Evolutionary conservation across 495 filamentous ascomycete genomes (phyloP).

Genomic region (Xylaria nigripes): DNA sequence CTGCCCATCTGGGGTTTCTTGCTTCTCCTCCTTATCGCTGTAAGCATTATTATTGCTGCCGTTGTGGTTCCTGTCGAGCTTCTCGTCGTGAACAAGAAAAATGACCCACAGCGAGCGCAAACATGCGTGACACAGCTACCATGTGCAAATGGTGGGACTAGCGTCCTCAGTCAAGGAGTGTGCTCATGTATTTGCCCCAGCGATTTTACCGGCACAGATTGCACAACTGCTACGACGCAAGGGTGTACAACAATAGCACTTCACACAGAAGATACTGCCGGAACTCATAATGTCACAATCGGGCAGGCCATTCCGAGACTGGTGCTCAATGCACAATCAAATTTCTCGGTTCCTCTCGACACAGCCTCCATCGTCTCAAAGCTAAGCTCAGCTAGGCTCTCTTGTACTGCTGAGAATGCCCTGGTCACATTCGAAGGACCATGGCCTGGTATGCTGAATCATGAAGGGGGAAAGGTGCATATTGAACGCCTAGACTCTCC

Average conservation of each 20-base stretch:
- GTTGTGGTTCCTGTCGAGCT: conserved; percentile 81
- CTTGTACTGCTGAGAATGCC: conserved; percentile 74
- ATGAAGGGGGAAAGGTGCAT: conserved; percentile 14
- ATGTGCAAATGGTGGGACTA: conserved; percentile 78
- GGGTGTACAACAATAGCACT: conserved; percentile 67
- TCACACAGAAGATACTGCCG: conserved; percentile 28
- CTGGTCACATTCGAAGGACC: conserved; percentile 70
- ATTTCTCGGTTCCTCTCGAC: conserved; percentile 70
- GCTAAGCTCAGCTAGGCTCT: conserved; percentile 64
- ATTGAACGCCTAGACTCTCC: conserved; percentile 12
- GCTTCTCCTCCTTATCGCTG: conserved; percentile 54
- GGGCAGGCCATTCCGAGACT: conserved; percentile 70
- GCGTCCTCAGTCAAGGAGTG: conserved; percentile 50
- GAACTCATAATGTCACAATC: conserved; percentile 63
- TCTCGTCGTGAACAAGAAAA: conserved; percentile 55
- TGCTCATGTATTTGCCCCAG: conserved; percentile 85
- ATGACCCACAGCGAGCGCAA: conserved; percentile 21
- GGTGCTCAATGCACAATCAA: conserved; percentile 51
- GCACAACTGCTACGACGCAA: conserved; percentile 49
- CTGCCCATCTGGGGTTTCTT: conserved; percentile 76
- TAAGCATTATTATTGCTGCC: conserved; percentile 77
- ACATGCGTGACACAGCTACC: conserved; percentile 44
- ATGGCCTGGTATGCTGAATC: conserved; percentile 29
- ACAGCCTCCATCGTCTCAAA: conserved; percentile 58
- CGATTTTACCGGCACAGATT: conserved; percentile 74